phyloP scores from a whole-genome alignment of 2,329 filamentous ascomycete genomes.

The Xylariaceae sp. region DNA sequence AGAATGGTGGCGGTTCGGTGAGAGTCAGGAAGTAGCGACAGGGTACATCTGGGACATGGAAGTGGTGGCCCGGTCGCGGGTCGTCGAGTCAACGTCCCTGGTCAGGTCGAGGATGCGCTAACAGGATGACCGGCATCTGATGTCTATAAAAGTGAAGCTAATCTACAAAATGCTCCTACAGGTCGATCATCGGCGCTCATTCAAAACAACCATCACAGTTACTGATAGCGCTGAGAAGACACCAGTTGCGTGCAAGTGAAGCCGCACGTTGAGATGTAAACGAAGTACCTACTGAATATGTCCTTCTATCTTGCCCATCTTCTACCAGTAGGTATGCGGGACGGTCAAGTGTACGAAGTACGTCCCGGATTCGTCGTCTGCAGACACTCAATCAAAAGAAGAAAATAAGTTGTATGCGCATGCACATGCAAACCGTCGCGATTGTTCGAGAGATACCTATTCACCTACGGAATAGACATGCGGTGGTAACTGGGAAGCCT shows the following conservation, averaged over 20 bases:
- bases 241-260: too few species aligned
- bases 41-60: too few species aligned
- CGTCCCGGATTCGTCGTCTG: not conserved
- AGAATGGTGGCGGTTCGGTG: too few species aligned
- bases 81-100: slow-evolving; percentile 1
- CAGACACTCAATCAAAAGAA: not conserved
- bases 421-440: slow-evolving; percentile 9
- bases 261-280: too few species aligned
- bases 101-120: not conserved
- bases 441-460: slow-evolving; percentile 1
- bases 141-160: too few species aligned
- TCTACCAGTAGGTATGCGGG: not conserved
- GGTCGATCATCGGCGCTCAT: not conserved
- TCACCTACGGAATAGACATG: not conserved
- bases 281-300: not conserved
- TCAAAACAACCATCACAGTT: too few species aligned
- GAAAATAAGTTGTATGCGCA: not conserved
- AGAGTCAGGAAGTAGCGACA: too few species aligned
- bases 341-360: not conserved
- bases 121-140: slow-evolving; percentile 4
- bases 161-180: not conserved
- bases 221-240: too few species aligned
- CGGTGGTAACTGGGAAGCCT: not conserved
- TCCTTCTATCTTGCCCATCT: not conserved
- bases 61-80: not conserved